Evolutionary conservation across 2,329 filamentous ascomycete genomes (phyloP), one percentile per base, ranked within the genome.

Genomic region (Calonectria multiphialidica): DNA sequence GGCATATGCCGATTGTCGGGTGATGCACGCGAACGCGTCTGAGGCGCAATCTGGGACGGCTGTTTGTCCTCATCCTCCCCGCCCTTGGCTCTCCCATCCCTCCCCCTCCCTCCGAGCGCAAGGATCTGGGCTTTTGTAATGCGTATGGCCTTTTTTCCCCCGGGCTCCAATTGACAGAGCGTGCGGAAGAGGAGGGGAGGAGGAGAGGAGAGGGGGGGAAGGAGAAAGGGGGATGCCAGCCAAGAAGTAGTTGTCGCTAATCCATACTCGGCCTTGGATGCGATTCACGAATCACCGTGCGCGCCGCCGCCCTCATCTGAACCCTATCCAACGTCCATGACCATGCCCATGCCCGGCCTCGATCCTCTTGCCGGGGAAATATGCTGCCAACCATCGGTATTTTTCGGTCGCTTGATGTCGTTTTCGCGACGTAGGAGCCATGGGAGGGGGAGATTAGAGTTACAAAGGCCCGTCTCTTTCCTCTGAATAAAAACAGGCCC

Each of bases 191-290:
- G 18, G 28, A 16, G 13, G 10, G 13, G 10, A 49, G 45, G 21
- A 49, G 5, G 8, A 10, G 12, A 50, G 25, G 16, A 18, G 4
- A 18, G 18, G 12, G 30, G 28, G 18, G 12, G 8, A 21, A n/a
- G 25, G 7, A 23, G 16, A 16, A 30, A 23, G 16, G 35, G 49
- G 42, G 21, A 21, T 42, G n/a, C 40, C 25, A 64, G 30, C 8
- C 21, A 65, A 62, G 13, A 45, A 33, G 30, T 33, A 59, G 6
- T 28, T 25, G 25, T 59, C 62, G 57, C 69, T 64, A 71, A 47
- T 67, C 69, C 64, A 37, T 37, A 64, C 57, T 68, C 47, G 69
- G 69, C 55, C 57, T 57, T 55, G 23, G 57, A 71, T 71, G 69
- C 69, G 69, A 71, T 66, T 44, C 45, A 37, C 53, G 68, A 71